Base-by-base conservation (phyloP, 805 yeast genomes). In the Saturnispora sanitii region DNA sequence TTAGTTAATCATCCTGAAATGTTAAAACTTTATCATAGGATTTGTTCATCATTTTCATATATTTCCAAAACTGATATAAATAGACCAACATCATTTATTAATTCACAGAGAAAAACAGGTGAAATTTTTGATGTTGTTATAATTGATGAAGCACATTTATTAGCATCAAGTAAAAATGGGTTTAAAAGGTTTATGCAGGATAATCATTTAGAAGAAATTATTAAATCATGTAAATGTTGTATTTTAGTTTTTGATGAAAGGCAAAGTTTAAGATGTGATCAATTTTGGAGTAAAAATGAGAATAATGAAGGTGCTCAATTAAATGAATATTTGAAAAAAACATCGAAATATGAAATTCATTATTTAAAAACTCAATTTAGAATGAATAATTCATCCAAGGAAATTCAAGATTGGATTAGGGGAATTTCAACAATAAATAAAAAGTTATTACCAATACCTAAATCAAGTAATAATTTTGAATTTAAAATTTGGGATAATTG, bases 1-100 rank as follows among this genome's bases (percentile, higher is more conserved):
- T 62, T 67, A 2, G 73, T 68, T 1, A 68, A 68, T 37, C 73
- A 68, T 46, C 73, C 73, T 1, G 73, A 68, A 45, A 68, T 68
- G 72, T 46, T 68, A 29, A 67, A 67, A 49, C 45, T 68, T 13
- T 68, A 68, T 39, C 61, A 62, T 40, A 57, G 70, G 41, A 62
- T 67, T 9, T 50, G 68, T 3, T 52, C 51, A 34, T 49, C 58
- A 18, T 67, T 65, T 37, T 52, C 58, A n/a, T 65, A 65, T 37
- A 54, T 68, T 19, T 46, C 53, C 2, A 62, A 60, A 41, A 46
- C 59, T 1, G 63, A 67, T 8, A 43, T 68, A n/a, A 70, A 68
- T 42, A 57, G 73, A 45, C 73, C 73, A 6, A 68, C 73, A 1
- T 62, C 71, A 0, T 47, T 67, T 37, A 62, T 68, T 34, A 68